These are phyloP conservation scores for Komagataella pastoris DNA, from an alignment of 805 yeast genomes.

Conservation along the genomic window DNA sequence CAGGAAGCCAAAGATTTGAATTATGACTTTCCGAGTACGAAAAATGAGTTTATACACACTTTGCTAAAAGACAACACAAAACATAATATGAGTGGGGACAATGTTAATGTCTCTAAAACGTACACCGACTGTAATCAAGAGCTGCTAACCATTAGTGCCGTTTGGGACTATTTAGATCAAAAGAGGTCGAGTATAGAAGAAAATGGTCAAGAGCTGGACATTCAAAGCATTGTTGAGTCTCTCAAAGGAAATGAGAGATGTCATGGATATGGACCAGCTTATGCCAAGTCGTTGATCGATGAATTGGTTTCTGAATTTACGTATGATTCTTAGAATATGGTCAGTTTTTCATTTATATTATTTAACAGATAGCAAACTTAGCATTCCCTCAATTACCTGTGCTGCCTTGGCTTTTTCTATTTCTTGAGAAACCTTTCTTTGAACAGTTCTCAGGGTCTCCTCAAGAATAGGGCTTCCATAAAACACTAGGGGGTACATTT, in stretches of 20 bases:
- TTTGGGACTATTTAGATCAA: slow-evolving; percentile 65
- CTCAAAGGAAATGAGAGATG: slow-evolving; percentile 62
- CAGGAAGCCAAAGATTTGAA: slow-evolving; percentile 1
- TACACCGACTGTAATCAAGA: slow-evolving; percentile 25
- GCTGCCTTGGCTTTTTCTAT: slow-evolving; percentile 77
- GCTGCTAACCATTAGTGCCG: slow-evolving; percentile 60
- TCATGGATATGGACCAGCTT: slow-evolving; percentile 72
- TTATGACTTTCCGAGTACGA: slow-evolving; percentile 5
- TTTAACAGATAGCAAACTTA: slow-evolving; percentile 42
- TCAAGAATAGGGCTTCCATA: slow-evolving; percentile 69
- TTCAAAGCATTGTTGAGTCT: slow-evolving; percentile 40
- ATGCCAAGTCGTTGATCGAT: slow-evolving; percentile 31
- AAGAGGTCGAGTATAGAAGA: slow-evolving; percentile 34
- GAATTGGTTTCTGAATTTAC: slow-evolving; percentile 14
- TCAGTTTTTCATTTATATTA: no score
- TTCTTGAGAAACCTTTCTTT: slow-evolving; percentile 51
- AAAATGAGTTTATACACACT: slow-evolving; percentile 4
- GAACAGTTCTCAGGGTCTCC: slow-evolving; percentile 50
- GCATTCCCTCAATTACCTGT: slow-evolving; percentile 84
- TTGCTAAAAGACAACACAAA: neutral
- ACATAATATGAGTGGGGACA: slow-evolving; percentile 1
- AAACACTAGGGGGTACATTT: slow-evolving; percentile 63
- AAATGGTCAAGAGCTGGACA: slow-evolving; percentile 28
- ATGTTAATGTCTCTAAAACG: slow-evolving; percentile 1
- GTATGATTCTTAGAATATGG: neutral